Conservation (phyloP, 2,329 filamentous ascomycete genomes). For the Ophiostoma novo-ulmi region DNA sequence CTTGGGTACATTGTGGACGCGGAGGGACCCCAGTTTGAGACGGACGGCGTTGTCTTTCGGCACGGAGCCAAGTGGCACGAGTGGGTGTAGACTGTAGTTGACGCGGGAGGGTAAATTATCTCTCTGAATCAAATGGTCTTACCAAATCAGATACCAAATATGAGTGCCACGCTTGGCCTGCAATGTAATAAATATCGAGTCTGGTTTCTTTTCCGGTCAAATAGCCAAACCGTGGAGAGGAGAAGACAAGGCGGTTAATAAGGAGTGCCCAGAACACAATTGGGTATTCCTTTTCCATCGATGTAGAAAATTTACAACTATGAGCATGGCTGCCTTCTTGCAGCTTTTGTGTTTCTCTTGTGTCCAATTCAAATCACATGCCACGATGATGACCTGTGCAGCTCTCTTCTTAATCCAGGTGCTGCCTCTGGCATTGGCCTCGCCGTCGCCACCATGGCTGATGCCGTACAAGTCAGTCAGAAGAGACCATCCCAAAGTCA, state of each 20-base stretch:
- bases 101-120: neutral
- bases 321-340: neutral
- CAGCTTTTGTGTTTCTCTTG: neutral
- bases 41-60: conserved; percentile 31
- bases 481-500: neutral
- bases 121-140: neutral
- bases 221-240: neutral
- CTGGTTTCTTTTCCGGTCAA: neutral
- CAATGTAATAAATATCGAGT: neutral
- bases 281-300: neutral
- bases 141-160: neutral
- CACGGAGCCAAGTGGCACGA: conserved; percentile 31
- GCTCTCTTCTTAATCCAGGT: neutral
- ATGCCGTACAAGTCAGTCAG: neutral
- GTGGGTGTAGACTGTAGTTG: conserved; percentile 30
- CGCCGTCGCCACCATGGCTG: neutral
- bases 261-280: neutral
- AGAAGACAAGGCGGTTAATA: neutral
- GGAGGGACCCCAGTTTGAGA: conserved; percentile 48
- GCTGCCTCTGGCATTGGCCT: neutral
- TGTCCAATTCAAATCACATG: neutral
- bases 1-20: conserved; percentile 51
- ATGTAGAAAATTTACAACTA: neutral
- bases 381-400: neutral
- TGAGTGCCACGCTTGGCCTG: neutral